phyloP scores from a whole-genome alignment of 352 stramenopile genomes.

The Phytophthora ramorum region DNA sequence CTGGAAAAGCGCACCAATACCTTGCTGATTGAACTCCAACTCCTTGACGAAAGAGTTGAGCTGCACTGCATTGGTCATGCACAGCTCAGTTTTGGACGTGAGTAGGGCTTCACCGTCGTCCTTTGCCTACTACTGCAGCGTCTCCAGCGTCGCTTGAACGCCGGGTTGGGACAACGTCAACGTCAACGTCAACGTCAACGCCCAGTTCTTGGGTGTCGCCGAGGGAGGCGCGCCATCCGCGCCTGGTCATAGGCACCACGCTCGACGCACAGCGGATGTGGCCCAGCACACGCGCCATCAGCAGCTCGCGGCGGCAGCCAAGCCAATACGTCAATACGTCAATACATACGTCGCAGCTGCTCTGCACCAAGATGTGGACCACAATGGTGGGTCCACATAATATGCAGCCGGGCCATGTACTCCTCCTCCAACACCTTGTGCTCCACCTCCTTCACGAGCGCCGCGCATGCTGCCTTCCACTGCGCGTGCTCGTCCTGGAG shows the following conservation, averaged over 20 bases:
- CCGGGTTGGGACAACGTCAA: background rate
- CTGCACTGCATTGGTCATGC: constrained; percentile 43
- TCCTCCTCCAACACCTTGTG: no score
- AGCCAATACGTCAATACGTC: constrained; percentile 32
- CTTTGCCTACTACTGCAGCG: no score
- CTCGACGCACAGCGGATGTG: constrained; percentile 58
- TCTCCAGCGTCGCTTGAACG: background rate
- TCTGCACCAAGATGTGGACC: no score
- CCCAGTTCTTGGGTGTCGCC: constrained; percentile 17
- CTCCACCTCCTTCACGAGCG: no score
- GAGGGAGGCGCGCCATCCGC: constrained; percentile 28
- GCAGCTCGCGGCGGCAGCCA: constrained; percentile 49
- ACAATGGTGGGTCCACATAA: no score
- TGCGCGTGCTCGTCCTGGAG: no score
- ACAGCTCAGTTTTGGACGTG: constrained; percentile 38
- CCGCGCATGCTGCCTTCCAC: no score
- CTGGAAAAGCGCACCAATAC: constrained; percentile 55
- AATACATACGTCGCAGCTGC: no score
- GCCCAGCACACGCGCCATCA: no score
- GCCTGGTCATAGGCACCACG: constrained; percentile 58
- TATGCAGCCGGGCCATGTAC: no score
- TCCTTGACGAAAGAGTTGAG: constrained; percentile 54
- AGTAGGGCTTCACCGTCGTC: background rate
- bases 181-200: constrained; percentile 15
- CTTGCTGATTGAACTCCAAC: constrained; percentile 58